Base-by-base conservation (phyloP, 108 stramenopile genomes). In the Nannochloropsis oceanica region DNA sequence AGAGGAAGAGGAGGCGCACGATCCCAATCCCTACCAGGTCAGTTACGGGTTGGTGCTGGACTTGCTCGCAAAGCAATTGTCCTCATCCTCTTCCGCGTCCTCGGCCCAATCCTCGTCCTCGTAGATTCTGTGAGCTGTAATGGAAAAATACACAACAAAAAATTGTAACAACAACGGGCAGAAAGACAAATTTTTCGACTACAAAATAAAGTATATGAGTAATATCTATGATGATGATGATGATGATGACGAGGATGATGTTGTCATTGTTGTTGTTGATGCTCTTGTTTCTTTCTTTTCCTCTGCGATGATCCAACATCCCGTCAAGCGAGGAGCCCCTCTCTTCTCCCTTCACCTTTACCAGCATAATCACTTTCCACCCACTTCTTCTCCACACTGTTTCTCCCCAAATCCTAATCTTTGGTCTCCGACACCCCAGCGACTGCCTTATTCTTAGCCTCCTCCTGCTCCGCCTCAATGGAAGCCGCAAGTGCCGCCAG, bases 401-500 rank as follows among this genome's bases (percentile, higher is more conserved):
- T 14, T 26, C 81, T 25, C 81, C 27, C 81, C 14, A 25, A 24
- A 1, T 14, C 27, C 14, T 26, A 14, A 18, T 83, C 82, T 34
- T 82, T 84, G 44, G 50, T 79, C 73, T 87, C 79, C 26, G 44
- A 83, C 42, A 44, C 82, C 43, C 87, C 87, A 25, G 83, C 83
- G 12, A 44, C 26, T 8, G 80, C 73, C 13, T 44, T 84, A 13
- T 44, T 80, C 82, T 88, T 88, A 0, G 88, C 88, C 42, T 85
- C 88, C 43, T 88, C 88, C 80, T 80, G 84, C 27, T 88, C 88
- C 34, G 85, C 88, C 82, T 88, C 88, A 18, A 88, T 81, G 73
- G 84, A 44, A 12, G 84, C 85, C 27, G 84, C 81, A 8, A 88
- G 84, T 34, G 88, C 88, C n/a, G 79, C 44, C 85, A 88, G 82